These are phyloP conservation scores for Ganoderma boninense DNA, from an alignment of 1,284 basidiomycete genomes.

Conservation along the genomic window DNA sequence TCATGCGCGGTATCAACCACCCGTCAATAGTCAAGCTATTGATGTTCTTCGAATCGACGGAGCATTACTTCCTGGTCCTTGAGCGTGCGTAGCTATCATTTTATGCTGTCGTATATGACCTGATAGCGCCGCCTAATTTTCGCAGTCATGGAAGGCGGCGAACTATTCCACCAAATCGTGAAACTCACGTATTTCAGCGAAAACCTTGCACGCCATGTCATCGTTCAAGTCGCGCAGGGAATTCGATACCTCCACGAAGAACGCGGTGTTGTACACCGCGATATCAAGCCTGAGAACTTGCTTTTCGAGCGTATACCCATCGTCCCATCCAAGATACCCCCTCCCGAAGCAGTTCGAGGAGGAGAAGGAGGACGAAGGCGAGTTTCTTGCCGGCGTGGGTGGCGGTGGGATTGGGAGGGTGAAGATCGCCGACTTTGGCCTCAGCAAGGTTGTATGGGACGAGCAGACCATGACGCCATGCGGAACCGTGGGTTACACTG, in stretches of 20 bases:
- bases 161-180: slow-evolving; percentile 99
- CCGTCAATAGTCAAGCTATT: slow-evolving; percentile 90
- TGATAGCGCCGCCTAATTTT: slow-evolving; percentile 9
- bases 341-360: slow-evolving; percentile 94
- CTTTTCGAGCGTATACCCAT: slow-evolving; percentile 96
- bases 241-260: slow-evolving; percentile 98
- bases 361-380: slow-evolving; percentile 98
- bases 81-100: slow-evolving; percentile 71
- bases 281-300: slow-evolving; percentile 99
- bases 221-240: slow-evolving; percentile 95
- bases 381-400: slow-evolving; percentile 90
- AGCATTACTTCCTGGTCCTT: slow-evolving; percentile 95
- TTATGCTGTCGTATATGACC: slow-evolving; percentile 6
- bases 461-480: slow-evolving; percentile 99
- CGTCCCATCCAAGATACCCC: slow-evolving; percentile 83
- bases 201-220: slow-evolving; percentile 93
- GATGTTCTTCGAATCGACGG: slow-evolving; percentile 90
- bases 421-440: slow-evolving; percentile 99
- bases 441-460: slow-evolving; percentile 99
- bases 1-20: slow-evolving; percentile 96
- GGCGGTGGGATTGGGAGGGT: slow-evolving; percentile 98
- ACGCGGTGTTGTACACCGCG: slow-evolving; percentile 96
- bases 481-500: slow-evolving; percentile 99
- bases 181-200: slow-evolving; percentile 99
- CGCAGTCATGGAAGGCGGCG: slow-evolving; percentile 94